Conservation (phyloP, 331 rosid species). For the Rosa hybrid region DNA sequence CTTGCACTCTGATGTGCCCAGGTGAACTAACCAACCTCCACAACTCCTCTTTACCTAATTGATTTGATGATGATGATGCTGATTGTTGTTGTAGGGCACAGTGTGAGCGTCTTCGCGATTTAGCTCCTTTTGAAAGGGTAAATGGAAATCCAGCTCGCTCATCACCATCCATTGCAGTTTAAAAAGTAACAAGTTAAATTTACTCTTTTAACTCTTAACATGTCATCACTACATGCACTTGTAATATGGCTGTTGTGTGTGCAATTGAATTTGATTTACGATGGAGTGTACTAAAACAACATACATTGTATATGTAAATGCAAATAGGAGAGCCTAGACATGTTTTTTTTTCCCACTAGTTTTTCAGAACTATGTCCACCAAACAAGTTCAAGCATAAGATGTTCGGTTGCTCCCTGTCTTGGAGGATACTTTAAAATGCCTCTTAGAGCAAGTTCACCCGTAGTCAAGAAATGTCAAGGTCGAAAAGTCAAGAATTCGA, state of each 20-base stretch:
- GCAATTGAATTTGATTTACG: too few species aligned
- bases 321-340: too few species aligned
- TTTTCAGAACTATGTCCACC: slow-evolving; percentile 80
- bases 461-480: too few species aligned
- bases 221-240: not conserved
- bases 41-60: not conserved
- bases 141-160: slow-evolving; percentile 65
- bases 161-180: slow-evolving; percentile 70
- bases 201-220: not conserved
- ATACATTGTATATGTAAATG: too few species aligned
- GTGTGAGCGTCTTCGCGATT: slow-evolving; percentile 77
- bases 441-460: slow-evolving; percentile 35
- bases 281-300: too few species aligned
- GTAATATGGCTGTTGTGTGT: too few species aligned
- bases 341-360: slow-evolving; percentile 34
- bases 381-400: slow-evolving; percentile 64
- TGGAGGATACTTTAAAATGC: slow-evolving; percentile 68
- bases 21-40: slow-evolving; percentile 37
- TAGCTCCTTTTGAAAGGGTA: slow-evolving; percentile 90
- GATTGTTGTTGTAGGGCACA: slow-evolving; percentile 43
- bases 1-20: slow-evolving; percentile 85
- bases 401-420: slow-evolving; percentile 71
- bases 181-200: slow-evolving; percentile 52
- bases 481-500: too few species aligned
- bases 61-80: not conserved